Percentiles rank a stretch among this genome's conserved stretches.
These are phyloP conservation scores for Plasmopara muralis DNA, from an alignment of 352 stramenopile genomes.

Conservation along the genomic window DNA sequence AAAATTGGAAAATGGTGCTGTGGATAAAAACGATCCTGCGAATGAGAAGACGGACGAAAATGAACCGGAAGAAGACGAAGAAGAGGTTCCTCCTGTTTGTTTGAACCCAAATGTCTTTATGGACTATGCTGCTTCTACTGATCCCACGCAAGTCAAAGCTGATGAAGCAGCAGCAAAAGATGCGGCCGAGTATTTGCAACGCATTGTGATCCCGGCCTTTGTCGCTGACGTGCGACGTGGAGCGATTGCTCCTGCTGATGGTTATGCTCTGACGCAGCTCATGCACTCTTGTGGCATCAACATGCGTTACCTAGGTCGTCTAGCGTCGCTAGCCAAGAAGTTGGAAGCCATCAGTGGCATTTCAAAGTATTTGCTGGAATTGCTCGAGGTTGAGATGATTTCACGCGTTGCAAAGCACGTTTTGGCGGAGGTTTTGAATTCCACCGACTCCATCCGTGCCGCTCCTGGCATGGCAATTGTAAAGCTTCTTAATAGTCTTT, in stretches of 20 bases:
- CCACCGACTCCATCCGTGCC: conserved; percentile 47
- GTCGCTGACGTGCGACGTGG: conserved; percentile 78
- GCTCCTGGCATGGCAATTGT: conserved; percentile 72
- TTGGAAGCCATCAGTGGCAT: conserved; percentile 84
- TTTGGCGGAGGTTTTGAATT: conserved; percentile 62
- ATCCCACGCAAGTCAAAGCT: conserved; percentile 48
- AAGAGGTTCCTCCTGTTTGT: conserved; percentile 52
- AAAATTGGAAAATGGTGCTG: conserved; percentile 7
- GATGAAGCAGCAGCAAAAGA: conserved; percentile 74
- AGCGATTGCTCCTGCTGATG: conserved; percentile 81
- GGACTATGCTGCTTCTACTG: conserved; percentile 75
- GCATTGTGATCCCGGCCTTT: conserved; percentile 81
- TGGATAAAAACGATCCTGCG: conserved; percentile 26
- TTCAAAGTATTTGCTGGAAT: conserved; percentile 90
- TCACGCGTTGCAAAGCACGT: conserved; percentile 88
- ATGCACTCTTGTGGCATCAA: conserved; percentile 96
- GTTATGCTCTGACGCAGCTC: conserved; percentile 87
- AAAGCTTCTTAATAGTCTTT: conserved; percentile 80
- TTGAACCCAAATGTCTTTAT: conserved; percentile 89
- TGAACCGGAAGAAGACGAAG: conserved; percentile 41
- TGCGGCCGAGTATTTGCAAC: conserved; percentile 77
- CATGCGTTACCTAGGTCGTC: conserved; percentile 92
- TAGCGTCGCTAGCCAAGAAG: conserved; percentile 85
- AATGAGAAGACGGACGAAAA: conserved; percentile 25
- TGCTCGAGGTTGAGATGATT: conserved; percentile 96